Evolutionary conservation across 2,329 filamentous ascomycete genomes (phyloP).

Genomic region (Simplicillium sp.): DNA sequence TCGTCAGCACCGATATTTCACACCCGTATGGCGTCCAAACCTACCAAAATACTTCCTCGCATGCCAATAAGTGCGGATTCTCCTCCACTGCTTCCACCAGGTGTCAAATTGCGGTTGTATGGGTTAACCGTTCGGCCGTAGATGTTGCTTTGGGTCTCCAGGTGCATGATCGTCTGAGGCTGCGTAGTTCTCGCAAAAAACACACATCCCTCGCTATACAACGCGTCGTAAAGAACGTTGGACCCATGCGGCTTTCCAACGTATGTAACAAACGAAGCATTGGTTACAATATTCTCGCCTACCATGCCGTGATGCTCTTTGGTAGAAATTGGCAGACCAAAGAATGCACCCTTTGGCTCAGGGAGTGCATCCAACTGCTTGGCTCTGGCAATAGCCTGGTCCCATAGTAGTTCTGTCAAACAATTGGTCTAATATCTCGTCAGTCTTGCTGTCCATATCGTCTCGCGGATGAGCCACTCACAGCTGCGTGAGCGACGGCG

Average conservation of each 20-base stretch:
- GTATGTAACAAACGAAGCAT: conserved; percentile 19
- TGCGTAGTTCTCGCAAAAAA: conserved; percentile 61
- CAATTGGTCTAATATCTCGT: conserved; percentile 19
- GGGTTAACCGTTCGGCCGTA: conserved; percentile 56
- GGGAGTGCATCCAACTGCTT: conserved; percentile 21
- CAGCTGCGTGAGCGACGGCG: conserved; percentile 6
- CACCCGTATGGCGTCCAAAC: background rate
- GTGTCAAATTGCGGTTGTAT: conserved; percentile 46
- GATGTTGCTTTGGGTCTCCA: conserved; percentile 55
- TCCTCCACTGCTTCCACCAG: conserved; percentile 58
- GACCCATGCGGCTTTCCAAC: conserved; percentile 21
- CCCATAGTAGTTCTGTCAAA: conserved; percentile 22
- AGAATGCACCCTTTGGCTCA: conserved; percentile 20
- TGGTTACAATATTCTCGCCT: conserved; percentile 16
- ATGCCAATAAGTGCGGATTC: conserved; percentile 30
- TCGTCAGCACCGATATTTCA: background rate
- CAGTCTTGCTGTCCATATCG: too few relatives aligned
- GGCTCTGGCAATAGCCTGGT: conserved; percentile 22
- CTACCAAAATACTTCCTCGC: conserved; percentile 27
- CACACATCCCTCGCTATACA: conserved; percentile 34
- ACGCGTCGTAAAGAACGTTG: conserved; percentile 18
- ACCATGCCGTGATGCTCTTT: conserved; percentile 27
- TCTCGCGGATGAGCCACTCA: background rate
- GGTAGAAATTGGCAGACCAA: conserved; percentile 23
- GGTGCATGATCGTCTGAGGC: conserved; percentile 44